Evolutionary conservation across 75 land plant species (phyloP).

Genomic region (Azolla pinnata): DNA sequence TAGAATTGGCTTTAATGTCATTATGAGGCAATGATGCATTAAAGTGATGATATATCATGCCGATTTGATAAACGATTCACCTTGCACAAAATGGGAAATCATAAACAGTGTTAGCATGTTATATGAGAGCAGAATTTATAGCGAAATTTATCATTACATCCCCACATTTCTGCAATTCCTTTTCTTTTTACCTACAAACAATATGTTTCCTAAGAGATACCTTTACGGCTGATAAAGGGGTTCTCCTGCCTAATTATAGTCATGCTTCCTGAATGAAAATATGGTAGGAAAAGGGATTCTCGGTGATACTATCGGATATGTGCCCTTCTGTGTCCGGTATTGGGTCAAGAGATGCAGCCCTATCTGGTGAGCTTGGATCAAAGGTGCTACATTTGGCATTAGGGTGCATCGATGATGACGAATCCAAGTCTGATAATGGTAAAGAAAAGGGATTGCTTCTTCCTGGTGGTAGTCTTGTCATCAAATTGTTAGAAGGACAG

Average conservation of each 20-base stretch:
- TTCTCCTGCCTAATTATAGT: too few species aligned
- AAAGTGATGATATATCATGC: not conserved
- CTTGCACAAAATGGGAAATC: too few species aligned
- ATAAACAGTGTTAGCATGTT: too few species aligned
- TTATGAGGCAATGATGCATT: not conserved
- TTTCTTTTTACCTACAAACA: too few species aligned
- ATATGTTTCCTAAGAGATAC: too few species aligned
- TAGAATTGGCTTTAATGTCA: too few species aligned
- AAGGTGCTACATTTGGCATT: constrained; percentile 70
- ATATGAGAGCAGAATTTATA: not conserved
- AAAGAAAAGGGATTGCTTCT: constrained; percentile 40
- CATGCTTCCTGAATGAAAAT: too few species aligned
- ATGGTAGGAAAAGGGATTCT: constrained; percentile 65
- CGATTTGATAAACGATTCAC: too few species aligned
- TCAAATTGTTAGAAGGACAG: constrained; percentile 83
- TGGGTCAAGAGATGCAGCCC: constrained; percentile 59
- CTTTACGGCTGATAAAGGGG: too few species aligned
- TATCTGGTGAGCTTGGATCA: constrained; percentile 72
- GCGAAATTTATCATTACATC: too few species aligned
- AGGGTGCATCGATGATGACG: constrained; percentile 25
- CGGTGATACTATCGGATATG: constrained; percentile 89
- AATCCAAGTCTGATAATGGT: not conserved
- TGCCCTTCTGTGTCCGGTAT: constrained; percentile 87
- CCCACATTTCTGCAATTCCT: too few species aligned
- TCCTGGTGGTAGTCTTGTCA: constrained; percentile 62